These are phyloP conservation scores for Ophiostoma fasciatum DNA, from an alignment of 2,329 filamentous ascomycete species.

Conservation along the genomic window DNA sequence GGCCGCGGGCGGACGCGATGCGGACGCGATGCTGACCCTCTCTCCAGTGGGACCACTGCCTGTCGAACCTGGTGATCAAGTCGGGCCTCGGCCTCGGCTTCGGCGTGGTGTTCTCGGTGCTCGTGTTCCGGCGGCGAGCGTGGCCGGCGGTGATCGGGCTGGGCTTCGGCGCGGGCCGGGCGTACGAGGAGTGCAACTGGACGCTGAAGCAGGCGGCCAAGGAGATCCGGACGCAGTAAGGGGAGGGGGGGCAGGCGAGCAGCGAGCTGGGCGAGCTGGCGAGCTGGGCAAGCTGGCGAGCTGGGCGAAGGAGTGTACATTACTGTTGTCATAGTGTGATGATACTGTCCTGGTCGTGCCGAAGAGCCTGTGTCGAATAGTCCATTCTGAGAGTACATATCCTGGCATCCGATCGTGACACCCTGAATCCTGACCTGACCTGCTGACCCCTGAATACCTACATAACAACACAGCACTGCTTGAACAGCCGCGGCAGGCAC, in stretches of 20 bases:
- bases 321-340: too few species aligned
- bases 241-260: slow-evolving; percentile 2
- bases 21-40: slow-evolving; percentile 8
- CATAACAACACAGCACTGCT: slow-evolving; percentile 61
- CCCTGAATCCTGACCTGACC: too few species aligned
- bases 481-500: slow-evolving; percentile 43
- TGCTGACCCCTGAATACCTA: too few species aligned
- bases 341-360: too few species aligned
- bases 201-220: slow-evolving; percentile 48
- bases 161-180: slow-evolving; percentile 88
- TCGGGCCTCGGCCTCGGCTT: slow-evolving; percentile 92
- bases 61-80: slow-evolving; percentile 94
- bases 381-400: too few species aligned
- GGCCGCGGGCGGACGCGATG: too few species aligned
- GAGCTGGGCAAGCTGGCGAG: too few species aligned
- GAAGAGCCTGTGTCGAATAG: too few species aligned
- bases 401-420: too few species aligned
- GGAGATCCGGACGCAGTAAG: slow-evolving; percentile 40
- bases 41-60: slow-evolving; percentile 86
- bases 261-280: too few species aligned
- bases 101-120: slow-evolving; percentile 95
- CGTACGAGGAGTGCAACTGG: slow-evolving; percentile 96
- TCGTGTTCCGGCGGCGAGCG: slow-evolving; percentile 93
- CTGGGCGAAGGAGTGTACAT: too few species aligned
- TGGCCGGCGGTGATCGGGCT: slow-evolving; percentile 94